Conservation (phyloP, 2,329 filamentous ascomycete species). For the Tothia fuscella region DNA sequence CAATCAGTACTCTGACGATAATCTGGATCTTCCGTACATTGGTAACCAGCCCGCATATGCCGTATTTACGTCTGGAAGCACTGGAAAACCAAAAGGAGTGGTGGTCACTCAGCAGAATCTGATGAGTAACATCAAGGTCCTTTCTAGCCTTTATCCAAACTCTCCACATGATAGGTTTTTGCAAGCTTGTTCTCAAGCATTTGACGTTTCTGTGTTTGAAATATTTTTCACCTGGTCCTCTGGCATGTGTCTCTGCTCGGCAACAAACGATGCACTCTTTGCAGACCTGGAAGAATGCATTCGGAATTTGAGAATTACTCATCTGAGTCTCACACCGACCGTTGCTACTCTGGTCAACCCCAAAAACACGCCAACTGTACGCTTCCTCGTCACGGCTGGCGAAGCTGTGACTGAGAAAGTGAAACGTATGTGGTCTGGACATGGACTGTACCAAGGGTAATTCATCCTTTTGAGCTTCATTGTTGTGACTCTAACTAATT, state of each 20-base stretch:
- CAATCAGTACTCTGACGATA: slow-evolving; percentile 21
- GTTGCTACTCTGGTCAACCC: slow-evolving; percentile 67
- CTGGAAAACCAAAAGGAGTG: slow-evolving; percentile 69
- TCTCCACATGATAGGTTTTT: slow-evolving; percentile 47
- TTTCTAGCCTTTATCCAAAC: slow-evolving; percentile 55
- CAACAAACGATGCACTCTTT: slow-evolving; percentile 62
- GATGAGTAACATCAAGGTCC: slow-evolving; percentile 57
- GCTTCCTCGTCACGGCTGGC: slow-evolving; percentile 69
- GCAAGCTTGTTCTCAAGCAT: slow-evolving; percentile 74
- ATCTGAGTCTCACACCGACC: slow-evolving; percentile 76
- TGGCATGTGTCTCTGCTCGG: slow-evolving; percentile 69
- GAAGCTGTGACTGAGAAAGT: slow-evolving; percentile 68
- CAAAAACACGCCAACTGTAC: slow-evolving; percentile 53
- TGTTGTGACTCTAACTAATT: slow-evolving; percentile 30
- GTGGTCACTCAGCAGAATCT: slow-evolving; percentile 66
- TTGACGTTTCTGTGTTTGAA: slow-evolving; percentile 81
- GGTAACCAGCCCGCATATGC: slow-evolving; percentile 55
- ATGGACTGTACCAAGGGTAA: slow-evolving; percentile 60
- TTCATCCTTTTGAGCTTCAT: too few relatives aligned
- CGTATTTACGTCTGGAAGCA: slow-evolving; percentile 76
- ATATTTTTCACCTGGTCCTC: slow-evolving; percentile 75
- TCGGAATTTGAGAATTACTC: slow-evolving; percentile 52
- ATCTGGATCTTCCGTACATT: slow-evolving; percentile 29
- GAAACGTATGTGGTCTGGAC: slow-evolving; percentile 53
- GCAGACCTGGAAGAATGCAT: slow-evolving; percentile 59